A percentile compares a stretch with the other conserved stretches of the same genome.
Evolutionary conservation across 257 asterid genomes (phyloP).

Genomic region (Hygrophila difformis): DNA sequence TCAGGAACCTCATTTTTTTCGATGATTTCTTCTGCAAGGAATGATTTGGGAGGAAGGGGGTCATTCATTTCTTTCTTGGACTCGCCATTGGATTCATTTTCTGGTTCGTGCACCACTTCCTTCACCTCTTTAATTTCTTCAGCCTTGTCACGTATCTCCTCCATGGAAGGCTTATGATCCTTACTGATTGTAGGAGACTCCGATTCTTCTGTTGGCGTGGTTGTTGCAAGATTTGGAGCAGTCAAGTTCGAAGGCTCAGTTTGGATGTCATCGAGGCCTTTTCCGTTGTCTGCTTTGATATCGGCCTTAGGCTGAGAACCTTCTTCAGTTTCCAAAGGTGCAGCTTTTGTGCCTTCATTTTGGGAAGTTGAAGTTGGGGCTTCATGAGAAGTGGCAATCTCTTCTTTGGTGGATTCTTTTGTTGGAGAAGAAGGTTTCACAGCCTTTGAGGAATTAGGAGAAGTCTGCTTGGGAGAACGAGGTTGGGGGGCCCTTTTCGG

Average conservation of each 20-base stretch:
- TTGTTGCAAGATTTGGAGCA: not conserved
- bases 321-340: slow-evolving; percentile 16
- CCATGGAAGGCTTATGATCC: slow-evolving; percentile 11
- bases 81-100: slow-evolving; percentile 14
- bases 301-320: slow-evolving; percentile 23
- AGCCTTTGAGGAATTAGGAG: slow-evolving; percentile 29
- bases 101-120: slow-evolving; percentile 28
- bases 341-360: slow-evolving; percentile 20
- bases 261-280: slow-evolving; percentile 13
- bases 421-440: slow-evolving; percentile 23
- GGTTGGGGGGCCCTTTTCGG: slow-evolving; percentile 26
- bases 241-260: slow-evolving; percentile 16
- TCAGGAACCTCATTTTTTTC: slow-evolving; percentile 16
- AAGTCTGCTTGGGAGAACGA: slow-evolving; percentile 25
- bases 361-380: slow-evolving; percentile 12
- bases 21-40: slow-evolving; percentile 12
- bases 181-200: slow-evolving; percentile 13
- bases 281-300: slow-evolving; percentile 14
- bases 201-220: slow-evolving; percentile 9
- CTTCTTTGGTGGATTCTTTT: slow-evolving; percentile 19
- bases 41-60: slow-evolving; percentile 13
- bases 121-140: slow-evolving; percentile 42
- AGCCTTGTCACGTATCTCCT: slow-evolving; percentile 18
- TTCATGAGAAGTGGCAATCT: slow-evolving; percentile 15
- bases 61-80: slow-evolving; percentile 21